A percentile compares a stretch with the other conserved stretches of the same genome.
phyloP scores from a whole-genome alignment of 2,329 filamentous ascomycete genomes.

The Magnaporthales sp. region DNA sequence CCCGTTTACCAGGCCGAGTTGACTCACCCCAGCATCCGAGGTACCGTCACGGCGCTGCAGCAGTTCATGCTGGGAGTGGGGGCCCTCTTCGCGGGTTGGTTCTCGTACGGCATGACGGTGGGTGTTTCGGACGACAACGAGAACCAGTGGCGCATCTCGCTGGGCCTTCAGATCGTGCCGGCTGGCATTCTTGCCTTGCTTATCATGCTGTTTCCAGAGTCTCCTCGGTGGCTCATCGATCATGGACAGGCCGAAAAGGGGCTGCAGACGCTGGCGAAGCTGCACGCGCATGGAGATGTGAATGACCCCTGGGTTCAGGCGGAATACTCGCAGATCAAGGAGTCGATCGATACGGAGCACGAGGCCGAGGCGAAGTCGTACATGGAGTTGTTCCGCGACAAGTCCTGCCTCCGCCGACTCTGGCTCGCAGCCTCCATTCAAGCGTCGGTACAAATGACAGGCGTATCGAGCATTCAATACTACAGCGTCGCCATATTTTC shows the following conservation, averaged over 20 bases:
- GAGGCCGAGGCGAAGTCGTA: constrained; percentile 64
- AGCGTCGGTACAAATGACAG: constrained; percentile 68
- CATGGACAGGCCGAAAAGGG: constrained; percentile 58
- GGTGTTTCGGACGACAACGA: constrained; percentile 10
- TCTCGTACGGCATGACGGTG: constrained; percentile 48
- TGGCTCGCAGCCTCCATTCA: constrained; percentile 63
- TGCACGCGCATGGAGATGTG: constrained; percentile 61
- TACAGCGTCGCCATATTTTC: constrained; percentile 60
- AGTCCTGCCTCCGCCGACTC: constrained; percentile 60
- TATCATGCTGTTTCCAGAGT: constrained; percentile 65
- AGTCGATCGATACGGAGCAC: constrained; percentile 55
- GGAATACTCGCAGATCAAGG: constrained; percentile 64
- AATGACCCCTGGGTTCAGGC: constrained; percentile 62
- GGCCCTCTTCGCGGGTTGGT: constrained; percentile 63
- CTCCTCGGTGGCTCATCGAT: constrained; percentile 66
- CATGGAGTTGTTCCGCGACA: constrained; percentile 56
- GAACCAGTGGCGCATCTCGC: constrained; percentile 43
- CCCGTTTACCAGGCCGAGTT: constrained; percentile 72
- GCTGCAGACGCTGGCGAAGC: constrained; percentile 54
- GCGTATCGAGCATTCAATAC: constrained; percentile 64
- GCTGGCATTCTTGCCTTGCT: constrained; percentile 55
- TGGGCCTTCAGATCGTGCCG: constrained; percentile 52
- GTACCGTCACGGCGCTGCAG: constrained; percentile 65
- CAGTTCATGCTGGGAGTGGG: constrained; percentile 80
- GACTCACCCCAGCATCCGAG: constrained; percentile 69